A percentile compares a stretch with the other conserved stretches of the same genome.
These are phyloP conservation scores for Mortierella claussenii DNA, from an alignment of 192 early-diverging fungal genomes.

Conservation along the genomic window DNA sequence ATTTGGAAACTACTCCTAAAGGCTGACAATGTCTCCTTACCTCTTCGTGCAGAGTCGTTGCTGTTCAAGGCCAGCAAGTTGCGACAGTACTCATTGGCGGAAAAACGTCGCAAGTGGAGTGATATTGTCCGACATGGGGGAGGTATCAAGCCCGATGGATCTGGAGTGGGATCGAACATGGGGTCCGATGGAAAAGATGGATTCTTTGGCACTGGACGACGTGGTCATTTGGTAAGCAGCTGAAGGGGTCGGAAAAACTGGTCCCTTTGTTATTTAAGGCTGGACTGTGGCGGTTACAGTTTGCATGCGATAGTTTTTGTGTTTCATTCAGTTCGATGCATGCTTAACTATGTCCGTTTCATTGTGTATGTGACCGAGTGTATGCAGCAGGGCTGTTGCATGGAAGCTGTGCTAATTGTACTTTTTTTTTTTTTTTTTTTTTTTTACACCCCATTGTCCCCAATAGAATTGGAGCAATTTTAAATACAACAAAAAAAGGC, in stretches of 20 bases:
- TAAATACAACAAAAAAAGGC: slow-evolving; percentile 21
- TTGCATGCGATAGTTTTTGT: too few relatives aligned
- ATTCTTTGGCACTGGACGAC: slow-evolving; percentile 31
- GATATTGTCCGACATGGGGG: slow-evolving; percentile 55
- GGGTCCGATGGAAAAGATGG: slow-evolving; percentile 49
- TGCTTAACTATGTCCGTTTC: too few relatives aligned
- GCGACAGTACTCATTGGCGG: slow-evolving; percentile 44
- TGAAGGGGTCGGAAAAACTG: too few relatives aligned
- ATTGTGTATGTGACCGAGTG: too few relatives aligned
- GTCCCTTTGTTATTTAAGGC: too few relatives aligned
- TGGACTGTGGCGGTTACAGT: too few relatives aligned
- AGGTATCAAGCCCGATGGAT: slow-evolving; percentile 46
- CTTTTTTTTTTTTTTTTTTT: slow-evolving; percentile 8
- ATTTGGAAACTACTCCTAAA: slow-evolving; percentile 14
- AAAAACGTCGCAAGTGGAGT: slow-evolving; percentile 32
- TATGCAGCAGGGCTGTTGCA: too few relatives aligned
- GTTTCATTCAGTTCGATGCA: too few relatives aligned
- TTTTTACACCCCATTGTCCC: not conserved
- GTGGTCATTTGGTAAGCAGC: slow-evolving; percentile 47
- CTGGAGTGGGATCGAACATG: slow-evolving; percentile 36
- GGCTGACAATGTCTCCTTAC: slow-evolving; percentile 37
- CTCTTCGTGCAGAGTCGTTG: slow-evolving; percentile 46
- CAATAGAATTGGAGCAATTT: slow-evolving; percentile 31
- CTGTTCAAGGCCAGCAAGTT: slow-evolving; percentile 51
- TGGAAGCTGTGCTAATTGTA: not conserved